Evolutionary conservation across 768 basidiomycete genomes (phyloP).

Genomic region (Cystofilobasidium ferigula): DNA sequence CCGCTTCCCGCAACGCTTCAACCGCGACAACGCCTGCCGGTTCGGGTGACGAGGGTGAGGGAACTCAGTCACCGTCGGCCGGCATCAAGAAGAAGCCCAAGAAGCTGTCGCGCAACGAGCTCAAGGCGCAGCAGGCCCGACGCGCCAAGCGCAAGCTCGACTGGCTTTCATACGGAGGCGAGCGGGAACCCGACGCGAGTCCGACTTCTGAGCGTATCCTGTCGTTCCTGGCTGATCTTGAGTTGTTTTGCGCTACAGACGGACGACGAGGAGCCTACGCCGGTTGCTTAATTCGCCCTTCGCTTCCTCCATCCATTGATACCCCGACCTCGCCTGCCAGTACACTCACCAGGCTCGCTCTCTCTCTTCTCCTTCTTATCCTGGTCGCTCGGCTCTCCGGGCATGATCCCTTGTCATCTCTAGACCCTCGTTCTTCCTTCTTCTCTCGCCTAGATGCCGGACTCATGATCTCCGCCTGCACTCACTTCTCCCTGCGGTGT

Average conservation of each 20-base stretch:
- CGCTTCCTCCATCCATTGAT: too few species aligned
- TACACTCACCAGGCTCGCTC: too few species aligned
- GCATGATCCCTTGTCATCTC: too few species aligned
- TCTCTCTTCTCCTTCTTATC: too few species aligned
- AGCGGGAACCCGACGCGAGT: slow-evolving; percentile 32
- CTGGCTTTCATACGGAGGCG: slow-evolving; percentile 72
- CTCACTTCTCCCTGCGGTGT: too few species aligned
- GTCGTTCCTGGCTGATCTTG: not conserved
- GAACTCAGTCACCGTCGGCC: slow-evolving; percentile 31
- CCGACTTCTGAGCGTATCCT: not conserved
- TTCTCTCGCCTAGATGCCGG: too few species aligned
- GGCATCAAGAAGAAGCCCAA: slow-evolving; percentile 53
- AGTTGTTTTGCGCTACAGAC: not conserved
- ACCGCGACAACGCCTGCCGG: slow-evolving; percentile 49
- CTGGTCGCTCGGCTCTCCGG: too few species aligned
- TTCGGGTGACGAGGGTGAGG: slow-evolving; percentile 62
- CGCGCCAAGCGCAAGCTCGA: slow-evolving; percentile 63
- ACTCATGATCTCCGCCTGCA: too few species aligned
- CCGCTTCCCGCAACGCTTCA: slow-evolving; percentile 61
- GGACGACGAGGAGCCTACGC: not conserved
- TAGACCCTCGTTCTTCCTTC: too few species aligned
- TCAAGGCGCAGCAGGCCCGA: slow-evolving; percentile 80
- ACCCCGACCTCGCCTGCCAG: too few species aligned
- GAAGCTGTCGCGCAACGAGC: slow-evolving; percentile 50
- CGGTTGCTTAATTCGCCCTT: too few species aligned